Evolutionary conservation across 2,329 filamentous ascomycete species (phyloP).

Genomic region (Juglanconis sp.): DNA sequence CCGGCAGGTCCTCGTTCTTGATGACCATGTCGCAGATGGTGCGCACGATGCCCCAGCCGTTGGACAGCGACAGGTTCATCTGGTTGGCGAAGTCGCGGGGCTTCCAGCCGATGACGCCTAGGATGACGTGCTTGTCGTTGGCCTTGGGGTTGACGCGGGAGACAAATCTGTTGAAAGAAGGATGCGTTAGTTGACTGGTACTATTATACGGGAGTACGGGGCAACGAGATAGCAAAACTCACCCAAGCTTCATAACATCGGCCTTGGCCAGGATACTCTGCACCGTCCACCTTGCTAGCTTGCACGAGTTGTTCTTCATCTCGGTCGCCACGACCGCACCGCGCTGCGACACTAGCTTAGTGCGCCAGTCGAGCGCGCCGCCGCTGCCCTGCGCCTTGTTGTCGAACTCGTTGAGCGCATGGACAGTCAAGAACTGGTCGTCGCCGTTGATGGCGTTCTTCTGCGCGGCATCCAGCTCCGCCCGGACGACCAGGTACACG

Average conservation of each 20-base stretch:
- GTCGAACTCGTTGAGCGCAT: constrained; percentile 98
- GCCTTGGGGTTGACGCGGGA: constrained; percentile 89
- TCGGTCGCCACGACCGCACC: constrained; percentile 97
- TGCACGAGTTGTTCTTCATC: constrained; percentile 99
- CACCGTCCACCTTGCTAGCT: constrained; percentile 95
- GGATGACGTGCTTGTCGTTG: constrained; percentile 89
- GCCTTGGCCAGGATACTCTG: constrained; percentile 95
- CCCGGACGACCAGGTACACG: constrained; percentile 87
- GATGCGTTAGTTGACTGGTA: constrained; percentile 23
- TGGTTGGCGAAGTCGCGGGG: constrained; percentile 93
- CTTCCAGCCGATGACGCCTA: constrained; percentile 97
- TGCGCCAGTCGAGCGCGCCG: constrained; percentile 93
- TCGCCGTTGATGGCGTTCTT: constrained; percentile 92
- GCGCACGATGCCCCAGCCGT: constrained; percentile 98
- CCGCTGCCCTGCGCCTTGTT: constrained; percentile 94
- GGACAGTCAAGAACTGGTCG: constrained; percentile 86
- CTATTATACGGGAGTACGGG: background rate
- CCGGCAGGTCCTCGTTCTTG: constrained; percentile 52
- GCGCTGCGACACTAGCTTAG: constrained; percentile 88
- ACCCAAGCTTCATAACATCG: constrained; percentile 98
- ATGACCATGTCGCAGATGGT: constrained; percentile 95
- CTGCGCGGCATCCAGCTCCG: constrained; percentile 90
- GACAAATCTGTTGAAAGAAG: constrained; percentile 66
- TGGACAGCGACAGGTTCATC: constrained; percentile 96
- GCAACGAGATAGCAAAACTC: constrained; percentile 33